A percentile compares a stretch with the other conserved stretches of the same genome.
Conservation (phyloP, 176 grass and related monocot species). For the Coix lacrymajobi region DNA sequence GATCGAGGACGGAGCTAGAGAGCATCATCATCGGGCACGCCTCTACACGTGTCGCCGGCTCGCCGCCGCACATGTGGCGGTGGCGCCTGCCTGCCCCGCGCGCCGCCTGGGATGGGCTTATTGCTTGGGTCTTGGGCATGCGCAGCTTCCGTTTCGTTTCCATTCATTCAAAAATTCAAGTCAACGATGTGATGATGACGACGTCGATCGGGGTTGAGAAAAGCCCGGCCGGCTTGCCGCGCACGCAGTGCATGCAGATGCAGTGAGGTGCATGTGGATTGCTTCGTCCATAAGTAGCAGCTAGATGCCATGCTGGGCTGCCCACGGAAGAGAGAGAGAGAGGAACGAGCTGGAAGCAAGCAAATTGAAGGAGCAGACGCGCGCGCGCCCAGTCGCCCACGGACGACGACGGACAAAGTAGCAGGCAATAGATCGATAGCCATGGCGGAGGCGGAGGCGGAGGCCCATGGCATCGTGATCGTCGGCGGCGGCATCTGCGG, state of each 20-base stretch:
- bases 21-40: no score
- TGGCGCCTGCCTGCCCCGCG: no score
- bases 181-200: background rate
- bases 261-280: background rate
- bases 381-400: background rate
- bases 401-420: background rate
- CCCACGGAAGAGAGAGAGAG: background rate
- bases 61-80: no score
- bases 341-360: background rate
- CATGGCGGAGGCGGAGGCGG: background rate
- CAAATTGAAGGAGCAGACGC: background rate
- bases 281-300: background rate
- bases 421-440: no score
- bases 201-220: no score
- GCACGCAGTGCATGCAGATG: no score
- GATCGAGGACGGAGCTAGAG: no score
- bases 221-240: no score
- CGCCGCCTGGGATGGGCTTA: no score
- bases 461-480: constrained; percentile 38
- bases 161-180: background rate
- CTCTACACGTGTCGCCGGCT: no score
- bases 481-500: constrained; percentile 50
- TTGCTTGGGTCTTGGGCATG: no score
- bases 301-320: no score
- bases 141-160: background rate